Base-by-base conservation (phyloP, 305 asterid genomes). In the Stenogyne calaminthoides region DNA sequence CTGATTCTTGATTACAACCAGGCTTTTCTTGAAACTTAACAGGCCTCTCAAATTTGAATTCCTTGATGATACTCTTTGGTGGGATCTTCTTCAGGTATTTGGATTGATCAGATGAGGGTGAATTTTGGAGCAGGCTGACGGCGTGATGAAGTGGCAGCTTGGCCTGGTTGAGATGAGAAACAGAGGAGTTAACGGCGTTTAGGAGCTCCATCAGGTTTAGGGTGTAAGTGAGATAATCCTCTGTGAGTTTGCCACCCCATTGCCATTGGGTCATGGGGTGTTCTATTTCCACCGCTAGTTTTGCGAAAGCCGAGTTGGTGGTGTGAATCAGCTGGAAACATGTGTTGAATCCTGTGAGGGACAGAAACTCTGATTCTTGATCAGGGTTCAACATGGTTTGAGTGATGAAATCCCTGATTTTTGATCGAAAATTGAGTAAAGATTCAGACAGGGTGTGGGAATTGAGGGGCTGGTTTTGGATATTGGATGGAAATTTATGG, bases 171-270 rank as follows among this genome's bases (percentile, higher is more conserved):
- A 90, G 76, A 70, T 82, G 86, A 7, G 87, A 81, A 76, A 85
- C 68, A 12, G 85, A 84, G 67, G 91, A 84, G 77, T 67, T 82
- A 0, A 87, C 79, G 14, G 80, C 71, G 67, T 92, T 92, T 1
- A 86, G 72, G 18, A 84, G 42, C 39, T 84, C 86, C 55, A 88
- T 78, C 52, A 81, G 44, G 77, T 67, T 76, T 40, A 87, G 72
- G 72, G 74, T 84, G 78, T 82, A 80, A 12, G 64, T 76, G 67
- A 87, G 83, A 63, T 87, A 92, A 37, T 82, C 89, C 8, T 87
- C 87, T 2, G 80, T 61, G 67, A 78, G 80, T 37, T 36, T 55
- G 4, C 67, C 56, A 1, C 87, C 86, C 98, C 91, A 90, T 60
- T 29, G 25, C 59, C 79, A 80, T n/a, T n/a, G n/a, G n/a, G n/a